Conservation (phyloP, 768 basidiomycete genomes). For the Dioszegia hungarica region DNA sequence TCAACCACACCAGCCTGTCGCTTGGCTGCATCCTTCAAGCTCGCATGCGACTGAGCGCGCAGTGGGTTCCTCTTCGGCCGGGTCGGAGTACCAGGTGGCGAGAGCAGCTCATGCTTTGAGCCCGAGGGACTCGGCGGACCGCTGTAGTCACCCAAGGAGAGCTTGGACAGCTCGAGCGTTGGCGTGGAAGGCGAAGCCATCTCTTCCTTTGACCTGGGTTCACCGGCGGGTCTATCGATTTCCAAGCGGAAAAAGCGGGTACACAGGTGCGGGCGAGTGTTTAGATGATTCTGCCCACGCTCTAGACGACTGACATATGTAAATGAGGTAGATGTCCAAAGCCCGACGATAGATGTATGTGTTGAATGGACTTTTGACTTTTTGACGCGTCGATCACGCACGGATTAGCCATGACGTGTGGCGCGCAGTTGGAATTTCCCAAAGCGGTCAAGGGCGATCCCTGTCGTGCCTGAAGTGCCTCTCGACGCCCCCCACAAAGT, state of each 20-base stretch:
- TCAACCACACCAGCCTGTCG: not conserved
- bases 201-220: too few relatives aligned
- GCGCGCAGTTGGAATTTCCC: not conserved
- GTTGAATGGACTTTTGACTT: too few relatives aligned
- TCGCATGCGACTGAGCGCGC: not conserved
- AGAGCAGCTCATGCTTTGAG: not conserved
- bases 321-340: too few relatives aligned
- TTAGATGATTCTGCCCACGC: too few relatives aligned
- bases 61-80: not conserved
- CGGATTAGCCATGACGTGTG: too few relatives aligned
- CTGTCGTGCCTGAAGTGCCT: not conserved
- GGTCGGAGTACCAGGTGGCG: not conserved
- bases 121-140: not conserved
- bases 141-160: not conserved
- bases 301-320: too few relatives aligned
- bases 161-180: not conserved
- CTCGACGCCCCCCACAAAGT: slow-evolving; percentile 5
- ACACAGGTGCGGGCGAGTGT: too few relatives aligned
- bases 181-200: not conserved
- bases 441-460: slow-evolving; percentile 1
- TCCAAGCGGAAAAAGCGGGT: too few relatives aligned
- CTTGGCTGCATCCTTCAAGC: not conserved
- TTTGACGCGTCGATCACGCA: not conserved
- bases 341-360: not conserved
- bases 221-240: too few relatives aligned